Conservation (phyloP, 164 flowering plant genomes). For the Paratinospora sagittata region DNA sequence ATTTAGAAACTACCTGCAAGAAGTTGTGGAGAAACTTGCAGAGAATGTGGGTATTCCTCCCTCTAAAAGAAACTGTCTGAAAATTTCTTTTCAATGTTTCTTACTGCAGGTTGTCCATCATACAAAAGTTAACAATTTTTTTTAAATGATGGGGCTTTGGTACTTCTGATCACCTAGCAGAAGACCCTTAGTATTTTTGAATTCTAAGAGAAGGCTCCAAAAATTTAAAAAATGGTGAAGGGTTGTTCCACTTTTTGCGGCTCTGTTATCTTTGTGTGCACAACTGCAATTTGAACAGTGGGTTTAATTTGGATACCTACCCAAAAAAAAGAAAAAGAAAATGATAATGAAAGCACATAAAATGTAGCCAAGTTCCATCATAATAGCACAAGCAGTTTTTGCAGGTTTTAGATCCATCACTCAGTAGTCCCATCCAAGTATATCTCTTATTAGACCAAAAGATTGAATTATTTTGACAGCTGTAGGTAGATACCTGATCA, state of each 20-base stretch:
- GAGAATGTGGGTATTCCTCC: slow-evolving; percentile 64
- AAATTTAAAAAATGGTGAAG: no score
- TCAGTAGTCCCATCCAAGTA: not conserved
- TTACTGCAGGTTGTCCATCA: not conserved
- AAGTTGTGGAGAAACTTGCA: slow-evolving; percentile 75
- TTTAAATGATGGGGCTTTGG: no score
- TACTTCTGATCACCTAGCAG: not conserved
- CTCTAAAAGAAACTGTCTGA: not conserved
- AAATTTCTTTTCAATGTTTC: not conserved
- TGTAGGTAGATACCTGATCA: not conserved
- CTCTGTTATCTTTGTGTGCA: not conserved
- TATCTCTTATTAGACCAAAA: not conserved
- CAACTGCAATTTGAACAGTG: no score
- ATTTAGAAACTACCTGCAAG: slow-evolving; percentile 82
- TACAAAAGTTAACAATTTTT: not conserved
- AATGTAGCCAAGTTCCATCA: no score
- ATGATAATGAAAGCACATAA: no score
- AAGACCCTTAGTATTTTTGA: not conserved
- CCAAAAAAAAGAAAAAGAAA: no score
- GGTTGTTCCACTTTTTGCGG: not conserved
- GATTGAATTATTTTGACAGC: not conserved
- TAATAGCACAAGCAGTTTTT: not conserved
- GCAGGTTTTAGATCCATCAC: not conserved
- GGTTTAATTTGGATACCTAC: no score
- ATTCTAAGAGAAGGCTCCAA: no score